Evolutionary conservation across 257 asterid genomes (phyloP), one percentile per base, ranked within the genome.

Genomic region (Linaria vulgaris): DNA sequence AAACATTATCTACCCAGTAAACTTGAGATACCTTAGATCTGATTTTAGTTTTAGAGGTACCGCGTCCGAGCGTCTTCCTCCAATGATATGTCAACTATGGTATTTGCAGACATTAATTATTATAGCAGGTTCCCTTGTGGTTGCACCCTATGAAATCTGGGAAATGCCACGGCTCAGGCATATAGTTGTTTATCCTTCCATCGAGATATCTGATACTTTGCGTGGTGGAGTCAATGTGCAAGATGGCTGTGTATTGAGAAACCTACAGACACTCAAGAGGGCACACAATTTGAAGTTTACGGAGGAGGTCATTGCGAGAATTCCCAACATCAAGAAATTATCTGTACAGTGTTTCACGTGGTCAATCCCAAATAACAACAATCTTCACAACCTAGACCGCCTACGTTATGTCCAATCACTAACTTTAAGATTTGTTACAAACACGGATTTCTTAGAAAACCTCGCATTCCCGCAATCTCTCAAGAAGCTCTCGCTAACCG

Each of bases 261-360:
- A 71, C 47, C 41, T 71, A 6, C 66, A 63, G 8, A 37, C 61
- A 0, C 61, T 71, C 49, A 22, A 47, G 1, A 1, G 12, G 15
- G 56, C 21, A 15, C 3, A 25, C n/a, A 24, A 56, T 20, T 56
- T 71, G 31, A 63, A 37, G 21, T 71, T 34, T 25, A 38, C 67
- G 0, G 16, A 64, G 17, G 62, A 64, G 4, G 39, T 57, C 4
- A 9, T 27, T 7, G 20, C 49, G 47, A 48, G 71, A 56, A 71
- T 71, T 30, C 70, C 71, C 0, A 71, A 71, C 39, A 23, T 70
- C 24, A 70, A 57, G 70, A 70, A 48, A 53, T 14, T 70, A 60
- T 19, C 25, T 16, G 24, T 63, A 24, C 3, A 12, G 3, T 63
- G 24, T 27, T 39, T 0, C 4, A 5, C 31, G 9, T 20, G 24